Conservation (phyloP, 352 stramenopile species). For the Peronospora destructor region DNA sequence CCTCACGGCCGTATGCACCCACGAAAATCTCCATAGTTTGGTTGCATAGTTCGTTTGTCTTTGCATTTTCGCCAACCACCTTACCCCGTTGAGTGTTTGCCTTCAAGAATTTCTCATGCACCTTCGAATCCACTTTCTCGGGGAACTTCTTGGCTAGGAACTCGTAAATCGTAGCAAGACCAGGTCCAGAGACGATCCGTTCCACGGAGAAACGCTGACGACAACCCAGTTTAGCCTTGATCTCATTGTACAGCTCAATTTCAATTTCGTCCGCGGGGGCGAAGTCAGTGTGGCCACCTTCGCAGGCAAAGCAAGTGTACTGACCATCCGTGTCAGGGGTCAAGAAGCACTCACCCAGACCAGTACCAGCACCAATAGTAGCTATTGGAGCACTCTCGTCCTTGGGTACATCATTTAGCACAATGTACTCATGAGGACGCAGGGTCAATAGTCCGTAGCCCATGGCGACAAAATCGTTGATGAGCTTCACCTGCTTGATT, state of each 20-base stretch:
- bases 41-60: slow-evolving; percentile 72
- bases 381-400: slow-evolving; percentile 85
- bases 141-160: slow-evolving; percentile 90
- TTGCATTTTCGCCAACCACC: slow-evolving; percentile 83
- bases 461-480: slow-evolving; percentile 96
- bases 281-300: slow-evolving; percentile 94
- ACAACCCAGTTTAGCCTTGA: slow-evolving; percentile 69
- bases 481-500: slow-evolving; percentile 87
- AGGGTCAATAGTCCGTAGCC: slow-evolving; percentile 95
- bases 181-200: slow-evolving; percentile 90
- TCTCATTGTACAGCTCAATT: slow-evolving; percentile 74
- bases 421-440: slow-evolving; percentile 83
- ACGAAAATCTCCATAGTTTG: slow-evolving; percentile 92
- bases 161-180: slow-evolving; percentile 93
- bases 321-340: slow-evolving; percentile 69
- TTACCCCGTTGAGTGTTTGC: slow-evolving; percentile 58
- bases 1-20: slow-evolving; percentile 91
- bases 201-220: slow-evolving; percentile 90
- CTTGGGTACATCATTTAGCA: slow-evolving; percentile 65
- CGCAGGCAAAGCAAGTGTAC: slow-evolving; percentile 89
- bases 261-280: slow-evolving; percentile 83
- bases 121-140: slow-evolving; percentile 64
- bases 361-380: slow-evolving; percentile 93
- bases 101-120: slow-evolving; percentile 62
- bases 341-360: slow-evolving; percentile 94